Conservation (phyloP, 495 filamentous ascomycete species). For the Aspergillus taichungensis region DNA sequence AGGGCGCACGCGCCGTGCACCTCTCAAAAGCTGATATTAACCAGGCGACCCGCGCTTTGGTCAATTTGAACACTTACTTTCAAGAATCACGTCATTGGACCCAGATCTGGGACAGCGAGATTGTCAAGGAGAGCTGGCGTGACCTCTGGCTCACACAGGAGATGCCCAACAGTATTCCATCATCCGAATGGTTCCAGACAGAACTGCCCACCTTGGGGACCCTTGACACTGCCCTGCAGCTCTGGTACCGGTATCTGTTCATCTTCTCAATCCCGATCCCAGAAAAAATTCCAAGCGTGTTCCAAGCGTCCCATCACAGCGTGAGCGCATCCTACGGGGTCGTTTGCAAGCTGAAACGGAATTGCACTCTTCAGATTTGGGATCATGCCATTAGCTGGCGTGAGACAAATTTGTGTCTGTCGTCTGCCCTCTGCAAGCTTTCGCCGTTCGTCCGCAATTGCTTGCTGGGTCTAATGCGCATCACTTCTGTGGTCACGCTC, state of each 20-base stretch:
- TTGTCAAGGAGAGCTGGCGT: constrained; percentile 53
- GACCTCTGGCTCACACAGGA: constrained; percentile 53
- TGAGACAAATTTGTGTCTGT: constrained; percentile 53
- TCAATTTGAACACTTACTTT: constrained; percentile 56
- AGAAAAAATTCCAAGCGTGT: constrained; percentile 53
- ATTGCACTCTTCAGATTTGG: constrained; percentile 56
- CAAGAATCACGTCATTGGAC: constrained; percentile 53
- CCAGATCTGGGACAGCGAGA: constrained; percentile 52
- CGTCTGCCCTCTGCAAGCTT: constrained; percentile 50
- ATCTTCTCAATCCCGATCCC: constrained; percentile 61
- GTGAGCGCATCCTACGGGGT: constrained; percentile 56
- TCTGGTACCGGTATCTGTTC: constrained; percentile 60
- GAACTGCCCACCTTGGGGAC: constrained; percentile 50
- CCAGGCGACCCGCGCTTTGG: constrained; percentile 47
- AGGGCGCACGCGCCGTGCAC: constrained; percentile 44
- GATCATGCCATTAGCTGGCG: constrained; percentile 61
- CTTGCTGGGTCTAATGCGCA: constrained; percentile 47
- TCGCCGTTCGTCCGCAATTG: constrained; percentile 49
- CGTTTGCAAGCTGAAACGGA: constrained; percentile 55
- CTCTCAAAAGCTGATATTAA: constrained; percentile 44
- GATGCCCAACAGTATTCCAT: constrained; percentile 43
- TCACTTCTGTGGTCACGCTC: constrained; percentile 51
- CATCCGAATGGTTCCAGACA: constrained; percentile 46
- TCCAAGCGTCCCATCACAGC: constrained; percentile 60
- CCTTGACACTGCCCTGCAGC: constrained; percentile 47